phyloP scores from a whole-genome alignment of 441 rosid genomes.

The Euphorbia schlechtendalii region DNA sequence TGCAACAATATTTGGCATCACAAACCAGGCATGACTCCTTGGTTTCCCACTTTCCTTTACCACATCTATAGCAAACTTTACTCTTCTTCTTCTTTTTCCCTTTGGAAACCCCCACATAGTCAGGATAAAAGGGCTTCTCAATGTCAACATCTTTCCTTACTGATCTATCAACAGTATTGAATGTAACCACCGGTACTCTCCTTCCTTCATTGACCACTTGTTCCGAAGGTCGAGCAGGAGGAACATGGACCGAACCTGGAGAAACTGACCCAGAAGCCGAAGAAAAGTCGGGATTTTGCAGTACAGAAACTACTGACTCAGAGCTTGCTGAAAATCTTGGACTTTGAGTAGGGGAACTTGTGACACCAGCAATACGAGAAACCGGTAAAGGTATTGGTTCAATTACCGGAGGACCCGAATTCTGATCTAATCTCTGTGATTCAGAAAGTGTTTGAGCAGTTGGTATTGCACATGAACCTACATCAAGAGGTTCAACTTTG shows the following conservation, averaged over 20 bases:
- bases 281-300: slow-evolving; percentile 78
- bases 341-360: slow-evolving; percentile 58
- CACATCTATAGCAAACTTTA: slow-evolving; percentile 67
- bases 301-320: slow-evolving; percentile 87
- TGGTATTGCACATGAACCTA: slow-evolving; percentile 41
- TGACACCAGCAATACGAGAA: slow-evolving; percentile 55
- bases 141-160: slow-evolving; percentile 43
- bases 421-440: slow-evolving; percentile 31
- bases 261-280: slow-evolving; percentile 89
- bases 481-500: slow-evolving; percentile 68
- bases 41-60: slow-evolving; percentile 85
- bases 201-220: slow-evolving; percentile 37
- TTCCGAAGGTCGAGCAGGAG: slow-evolving; percentile 27
- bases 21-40: slow-evolving; percentile 95
- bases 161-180: slow-evolving; percentile 51
- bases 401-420: slow-evolving; percentile 32
- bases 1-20: slow-evolving; percentile 87
- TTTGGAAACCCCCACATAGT: slow-evolving; percentile 53
- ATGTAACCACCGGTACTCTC: slow-evolving; percentile 70
- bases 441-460: slow-evolving; percentile 48
- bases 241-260: slow-evolving; percentile 52
- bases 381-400: slow-evolving; percentile 76
- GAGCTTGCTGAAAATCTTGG: slow-evolving; percentile 80
- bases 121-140: slow-evolving; percentile 47
- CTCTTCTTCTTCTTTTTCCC: slow-evolving; percentile 58